Base-by-base conservation (phyloP, 192 early-diverging fungal genomes). In the Cetraspora pellucida region DNA sequence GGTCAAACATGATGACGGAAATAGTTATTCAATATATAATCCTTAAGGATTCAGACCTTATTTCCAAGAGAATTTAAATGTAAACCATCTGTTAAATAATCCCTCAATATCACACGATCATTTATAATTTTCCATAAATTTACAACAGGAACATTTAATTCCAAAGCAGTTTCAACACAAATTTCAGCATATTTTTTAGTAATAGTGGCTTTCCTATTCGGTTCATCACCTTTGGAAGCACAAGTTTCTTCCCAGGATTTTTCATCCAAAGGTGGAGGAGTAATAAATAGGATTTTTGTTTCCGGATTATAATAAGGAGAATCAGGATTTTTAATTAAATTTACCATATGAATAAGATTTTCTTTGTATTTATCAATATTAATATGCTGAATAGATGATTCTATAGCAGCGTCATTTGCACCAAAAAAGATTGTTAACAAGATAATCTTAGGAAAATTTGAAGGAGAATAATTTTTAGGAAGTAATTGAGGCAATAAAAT, bases 381-480 rank as follows among this genome's bases (percentile, higher is more conserved):
- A 1, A 94, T 89, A 72, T 90, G 88, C 64, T 92, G 90, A 1
- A 71, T 30, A 4, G 82, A 81, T 9, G 68, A 73, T 2, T 78
- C 78, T 27, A 89, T 59, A 0, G 84, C 85, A 0, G 93, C 87
- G 79, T 97, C 95, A 78, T 96, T 95, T 8, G 95, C 88, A 25
- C 95, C 95, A 66, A 94, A 87, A 65, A 93, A 93, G 25, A 97
- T 77, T n/a, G 86, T 87, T 79, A 94, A 77, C 37, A 94, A 83
- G 14, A 80, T 79, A 37, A 91, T 81, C 17, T 82, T 72, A 1
- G 87, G 69, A 13, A 45, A 43, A n/a, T 23, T 72, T n/a, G 50
- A 43, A 23, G 72, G 52, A 19, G 77, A 67, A 25, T 77, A 31
- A n/a, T 65, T 30, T n/a, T 65, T 82, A 14, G 86, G 88, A 0